phyloP scores from a whole-genome alignment of 2,329 filamentous ascomycete genomes.

The Hansfordia pulvinata region DNA sequence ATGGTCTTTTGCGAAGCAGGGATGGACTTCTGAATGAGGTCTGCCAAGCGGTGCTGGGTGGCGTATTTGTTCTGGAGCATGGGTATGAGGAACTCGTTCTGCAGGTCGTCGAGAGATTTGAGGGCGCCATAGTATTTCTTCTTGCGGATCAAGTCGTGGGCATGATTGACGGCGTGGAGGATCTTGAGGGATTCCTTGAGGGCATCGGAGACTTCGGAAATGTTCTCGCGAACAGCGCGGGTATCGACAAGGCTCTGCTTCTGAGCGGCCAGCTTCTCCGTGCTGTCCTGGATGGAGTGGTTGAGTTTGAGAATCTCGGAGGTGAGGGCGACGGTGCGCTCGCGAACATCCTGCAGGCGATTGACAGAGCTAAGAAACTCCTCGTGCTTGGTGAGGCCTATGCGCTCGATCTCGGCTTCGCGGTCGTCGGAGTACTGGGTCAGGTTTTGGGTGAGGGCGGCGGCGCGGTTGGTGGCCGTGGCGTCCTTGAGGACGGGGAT shows the following conservation, averaged over 20 bases:
- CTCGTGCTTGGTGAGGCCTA: conserved; percentile 91
- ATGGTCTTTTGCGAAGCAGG: conserved; percentile 86
- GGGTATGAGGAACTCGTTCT: conserved; percentile 78
- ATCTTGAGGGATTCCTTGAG: conserved; percentile 87
- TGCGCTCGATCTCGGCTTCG: conserved; percentile 83
- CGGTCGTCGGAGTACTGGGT: conserved; percentile 73
- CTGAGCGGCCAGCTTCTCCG: conserved; percentile 84
- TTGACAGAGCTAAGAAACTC: conserved; percentile 92
- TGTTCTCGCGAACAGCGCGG: conserved; percentile 82
- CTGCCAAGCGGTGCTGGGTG: conserved; percentile 86
- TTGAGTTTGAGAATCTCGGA: conserved; percentile 86
- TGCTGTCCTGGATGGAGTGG: conserved; percentile 88
- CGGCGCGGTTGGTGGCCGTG: conserved; percentile 58
- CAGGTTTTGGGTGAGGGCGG: conserved; percentile 63
- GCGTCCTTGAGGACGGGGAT: conserved; percentile 92
- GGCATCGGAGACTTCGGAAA: conserved; percentile 81
- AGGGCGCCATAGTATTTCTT: conserved; percentile 94
- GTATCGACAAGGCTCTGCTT: conserved; percentile 93
- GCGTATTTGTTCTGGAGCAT: conserved; percentile 70
- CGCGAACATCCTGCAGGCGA: conserved; percentile 80
- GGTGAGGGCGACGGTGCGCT: conserved; percentile 79
- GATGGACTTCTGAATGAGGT: conserved; percentile 91
- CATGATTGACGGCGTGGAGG: conserved; percentile 81
- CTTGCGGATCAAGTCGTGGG: conserved; percentile 79
- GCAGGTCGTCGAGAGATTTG: conserved; percentile 85